A percentile compares a stretch with the other conserved stretches of the same genome.
Conservation (phyloP, 257 asterid genomes). For the Solanum neorickii region DNA sequence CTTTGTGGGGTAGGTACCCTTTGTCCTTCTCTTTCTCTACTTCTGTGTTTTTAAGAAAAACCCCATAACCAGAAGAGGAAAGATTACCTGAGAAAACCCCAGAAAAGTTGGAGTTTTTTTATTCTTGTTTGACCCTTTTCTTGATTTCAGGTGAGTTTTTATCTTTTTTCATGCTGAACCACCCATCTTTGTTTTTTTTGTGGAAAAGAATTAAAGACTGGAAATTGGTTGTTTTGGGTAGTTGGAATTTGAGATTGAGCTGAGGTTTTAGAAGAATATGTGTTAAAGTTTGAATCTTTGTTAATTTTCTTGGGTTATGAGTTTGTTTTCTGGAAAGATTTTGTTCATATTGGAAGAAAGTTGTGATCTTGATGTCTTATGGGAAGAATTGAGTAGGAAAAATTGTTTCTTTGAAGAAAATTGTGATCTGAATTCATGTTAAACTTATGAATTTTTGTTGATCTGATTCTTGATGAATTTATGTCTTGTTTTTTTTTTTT, state of each 20-base stretch:
- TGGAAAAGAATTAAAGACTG: background rate
- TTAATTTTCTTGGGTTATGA: background rate
- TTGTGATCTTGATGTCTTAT: background rate
- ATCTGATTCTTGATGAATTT: conserved; percentile 4
- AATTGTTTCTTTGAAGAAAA: background rate
- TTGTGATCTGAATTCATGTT: background rate
- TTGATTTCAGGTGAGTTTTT: background rate
- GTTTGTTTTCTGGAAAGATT: background rate
- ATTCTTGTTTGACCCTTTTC: background rate
- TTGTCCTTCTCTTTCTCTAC: background rate
- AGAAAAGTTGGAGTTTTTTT: background rate
- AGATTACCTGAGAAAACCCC: background rate
- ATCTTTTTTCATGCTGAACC: background rate
- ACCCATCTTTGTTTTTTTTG: background rate
- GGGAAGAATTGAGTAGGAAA: background rate
- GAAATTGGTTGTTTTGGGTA: background rate
- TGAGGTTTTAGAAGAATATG: background rate
- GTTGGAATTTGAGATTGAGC: background rate
- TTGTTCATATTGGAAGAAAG: background rate
- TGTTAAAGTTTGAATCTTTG: background rate
- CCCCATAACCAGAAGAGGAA: background rate
- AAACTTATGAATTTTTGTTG: background rate
- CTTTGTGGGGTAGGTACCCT: background rate
- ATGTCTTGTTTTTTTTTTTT: background rate
- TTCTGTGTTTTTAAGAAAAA: background rate